phyloP scores from a whole-genome alignment of 2,329 filamentous ascomycete genomes.

The Sclerotinia subarctica region DNA sequence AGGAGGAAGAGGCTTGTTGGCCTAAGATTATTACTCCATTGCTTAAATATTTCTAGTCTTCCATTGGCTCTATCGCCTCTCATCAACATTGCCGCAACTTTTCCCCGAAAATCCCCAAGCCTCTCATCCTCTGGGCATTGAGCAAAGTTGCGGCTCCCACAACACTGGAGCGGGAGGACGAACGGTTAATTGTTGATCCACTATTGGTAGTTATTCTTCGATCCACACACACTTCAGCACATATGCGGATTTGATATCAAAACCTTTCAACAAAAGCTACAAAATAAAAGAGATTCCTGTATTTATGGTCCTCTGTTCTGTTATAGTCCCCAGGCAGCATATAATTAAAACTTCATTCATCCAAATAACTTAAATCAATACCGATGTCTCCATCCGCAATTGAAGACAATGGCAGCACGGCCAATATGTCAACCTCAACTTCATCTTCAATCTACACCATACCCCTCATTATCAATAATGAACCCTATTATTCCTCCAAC shows the following conservation, averaged over 20 bases:
- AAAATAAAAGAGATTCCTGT: neutral
- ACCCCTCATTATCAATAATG: constrained; percentile 46
- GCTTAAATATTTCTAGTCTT: neutral
- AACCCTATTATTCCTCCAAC: constrained; percentile 45
- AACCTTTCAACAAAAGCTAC: neutral
- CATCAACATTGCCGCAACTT: neutral
- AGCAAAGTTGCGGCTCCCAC: neutral
- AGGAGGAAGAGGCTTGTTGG: no score
- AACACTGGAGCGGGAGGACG: no score
- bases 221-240: neutral
- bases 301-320: neutral
- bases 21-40: neutral
- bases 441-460: constrained; percentile 30
- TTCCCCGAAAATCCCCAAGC: neutral
- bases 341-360: neutral
- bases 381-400: constrained; percentile 5
- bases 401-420: neutral
- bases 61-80: neutral
- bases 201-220: neutral
- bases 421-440: neutral
- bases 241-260: neutral
- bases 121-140: neutral
- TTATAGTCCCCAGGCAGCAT: no score
- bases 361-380: neutral
- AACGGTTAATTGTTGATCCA: no score